Conservation (phyloP, 31 red algal genomes). For the Asparagopsis taxiformis region DNA sequence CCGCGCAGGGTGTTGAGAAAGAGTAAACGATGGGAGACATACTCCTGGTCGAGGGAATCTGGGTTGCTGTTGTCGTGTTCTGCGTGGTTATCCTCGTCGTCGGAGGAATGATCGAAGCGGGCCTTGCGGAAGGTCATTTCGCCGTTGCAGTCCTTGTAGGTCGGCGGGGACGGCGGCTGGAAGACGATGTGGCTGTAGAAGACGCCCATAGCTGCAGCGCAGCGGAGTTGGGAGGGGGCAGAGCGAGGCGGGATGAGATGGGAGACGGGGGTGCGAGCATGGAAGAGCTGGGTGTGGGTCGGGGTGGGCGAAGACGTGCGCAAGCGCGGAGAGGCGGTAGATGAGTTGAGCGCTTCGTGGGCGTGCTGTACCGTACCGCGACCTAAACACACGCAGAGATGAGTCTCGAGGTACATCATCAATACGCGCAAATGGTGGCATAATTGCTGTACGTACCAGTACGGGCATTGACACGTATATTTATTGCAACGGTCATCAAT, state of each 20-base stretch:
- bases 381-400: too few relatives aligned
- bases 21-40: constrained; percentile 26
- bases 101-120: constrained; percentile 12
- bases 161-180: constrained; percentile 62
- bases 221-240: too few relatives aligned
- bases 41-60: constrained; percentile 2
- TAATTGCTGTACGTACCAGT: too few relatives aligned
- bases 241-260: background rate
- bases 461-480: too few relatives aligned
- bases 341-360: too few relatives aligned
- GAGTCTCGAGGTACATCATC: too few relatives aligned
- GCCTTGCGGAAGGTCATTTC: constrained; percentile 30
- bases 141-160: constrained; percentile 39
- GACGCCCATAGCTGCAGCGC: constrained; percentile 37
- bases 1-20: constrained; percentile 34
- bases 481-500: too few relatives aligned
- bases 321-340: too few relatives aligned
- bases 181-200: constrained; percentile 66
- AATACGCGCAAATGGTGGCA: too few relatives aligned
- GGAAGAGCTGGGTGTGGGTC: background rate
- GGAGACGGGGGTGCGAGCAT: background rate
- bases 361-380: too few relatives aligned
- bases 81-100: constrained; percentile 10
- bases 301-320: too few relatives aligned
- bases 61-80: background rate